These are phyloP conservation scores for Colletotrichum lentis DNA, from an alignment of 2,329 filamentous ascomycete species.

Conservation along the genomic window DNA sequence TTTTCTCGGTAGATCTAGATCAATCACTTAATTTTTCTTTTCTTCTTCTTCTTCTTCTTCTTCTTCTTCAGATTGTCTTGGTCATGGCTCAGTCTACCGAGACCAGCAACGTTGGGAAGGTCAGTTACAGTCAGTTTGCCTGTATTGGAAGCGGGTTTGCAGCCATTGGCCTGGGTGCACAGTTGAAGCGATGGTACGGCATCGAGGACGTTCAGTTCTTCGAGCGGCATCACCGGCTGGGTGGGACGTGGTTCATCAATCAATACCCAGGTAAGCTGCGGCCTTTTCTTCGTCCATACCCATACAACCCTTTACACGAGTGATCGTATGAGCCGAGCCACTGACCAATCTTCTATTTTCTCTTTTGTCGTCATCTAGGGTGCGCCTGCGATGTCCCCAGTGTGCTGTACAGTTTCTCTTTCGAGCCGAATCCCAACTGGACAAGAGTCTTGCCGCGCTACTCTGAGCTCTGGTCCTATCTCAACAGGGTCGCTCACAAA, in stretches of 20 bases:
- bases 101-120: background rate
- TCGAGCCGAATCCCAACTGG: conserved; percentile 69
- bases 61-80: background rate
- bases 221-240: conserved; percentile 64
- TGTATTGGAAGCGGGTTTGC: conserved; percentile 69
- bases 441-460: conserved; percentile 63
- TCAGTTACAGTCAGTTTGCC: conserved; percentile 49
- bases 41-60: background rate
- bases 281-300: too few species aligned
- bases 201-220: conserved; percentile 69
- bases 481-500: conserved; percentile 59
- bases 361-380: conserved; percentile 36
- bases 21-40: too few species aligned
- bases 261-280: conserved; percentile 60
- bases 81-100: background rate
- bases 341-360: background rate
- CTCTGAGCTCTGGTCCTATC: conserved; percentile 65
- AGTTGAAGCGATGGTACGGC: conserved; percentile 63
- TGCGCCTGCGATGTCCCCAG: conserved; percentile 66
- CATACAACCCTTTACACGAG: background rate
- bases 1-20: too few species aligned
- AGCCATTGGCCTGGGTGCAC: conserved; percentile 67
- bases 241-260: conserved; percentile 72
- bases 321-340: too few species aligned
- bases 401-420: conserved; percentile 69